These are phyloP conservation scores for Papiliotrema terrestris DNA, from an alignment of 1,284 basidiomycete genomes.

Conservation along the genomic window DNA sequence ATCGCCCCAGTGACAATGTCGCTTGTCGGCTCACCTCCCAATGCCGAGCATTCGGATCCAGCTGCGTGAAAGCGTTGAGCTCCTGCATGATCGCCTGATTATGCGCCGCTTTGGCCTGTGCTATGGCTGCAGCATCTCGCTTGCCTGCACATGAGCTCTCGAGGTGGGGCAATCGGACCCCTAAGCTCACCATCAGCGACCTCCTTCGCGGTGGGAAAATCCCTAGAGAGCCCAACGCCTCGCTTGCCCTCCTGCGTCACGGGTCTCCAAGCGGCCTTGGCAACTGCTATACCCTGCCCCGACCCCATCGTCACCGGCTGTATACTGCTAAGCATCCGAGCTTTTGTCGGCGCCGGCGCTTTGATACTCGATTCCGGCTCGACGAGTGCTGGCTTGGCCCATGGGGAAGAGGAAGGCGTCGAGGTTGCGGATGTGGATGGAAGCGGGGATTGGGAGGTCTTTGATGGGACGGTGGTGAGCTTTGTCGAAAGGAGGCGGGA, in stretches of 20 bases:
- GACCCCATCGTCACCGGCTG: slow-evolving; percentile 10
- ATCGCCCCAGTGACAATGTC: slow-evolving; percentile 3
- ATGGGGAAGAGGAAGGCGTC: slow-evolving; percentile 32
- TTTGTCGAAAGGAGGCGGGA: slow-evolving; percentile 79
- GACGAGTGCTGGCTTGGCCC: slow-evolving; percentile 38
- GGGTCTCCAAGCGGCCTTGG: slow-evolving; percentile 21
- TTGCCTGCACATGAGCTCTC: slow-evolving; percentile 24
- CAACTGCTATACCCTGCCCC: slow-evolving; percentile 23
- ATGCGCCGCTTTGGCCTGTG: slow-evolving; percentile 52
- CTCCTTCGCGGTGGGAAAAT: slow-evolving; percentile 87
- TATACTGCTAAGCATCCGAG: slow-evolving; percentile 4
- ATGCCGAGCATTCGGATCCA: slow-evolving; percentile 86
- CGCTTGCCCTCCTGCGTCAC: slow-evolving; percentile 19
- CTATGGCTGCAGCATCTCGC: slow-evolving; percentile 38
- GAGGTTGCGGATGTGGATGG: slow-evolving; percentile 20
- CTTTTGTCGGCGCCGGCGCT: slow-evolving; percentile 24
- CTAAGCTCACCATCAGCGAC: slow-evolving; percentile 16
- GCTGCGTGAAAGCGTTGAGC: slow-evolving; percentile 82
- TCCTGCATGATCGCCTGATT: slow-evolving; percentile 59
- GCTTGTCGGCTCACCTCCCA: slow-evolving; percentile 73
- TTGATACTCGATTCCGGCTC: slow-evolving; percentile 20
- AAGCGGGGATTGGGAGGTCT: slow-evolving; percentile 31
- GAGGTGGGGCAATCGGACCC: neutral
- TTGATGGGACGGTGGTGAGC: slow-evolving; percentile 58
- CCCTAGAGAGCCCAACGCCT: slow-evolving; percentile 27